Evolutionary conservation across 1,139 yeast genomes (phyloP).

Genomic region (Petasospora rhodanensis): DNA sequence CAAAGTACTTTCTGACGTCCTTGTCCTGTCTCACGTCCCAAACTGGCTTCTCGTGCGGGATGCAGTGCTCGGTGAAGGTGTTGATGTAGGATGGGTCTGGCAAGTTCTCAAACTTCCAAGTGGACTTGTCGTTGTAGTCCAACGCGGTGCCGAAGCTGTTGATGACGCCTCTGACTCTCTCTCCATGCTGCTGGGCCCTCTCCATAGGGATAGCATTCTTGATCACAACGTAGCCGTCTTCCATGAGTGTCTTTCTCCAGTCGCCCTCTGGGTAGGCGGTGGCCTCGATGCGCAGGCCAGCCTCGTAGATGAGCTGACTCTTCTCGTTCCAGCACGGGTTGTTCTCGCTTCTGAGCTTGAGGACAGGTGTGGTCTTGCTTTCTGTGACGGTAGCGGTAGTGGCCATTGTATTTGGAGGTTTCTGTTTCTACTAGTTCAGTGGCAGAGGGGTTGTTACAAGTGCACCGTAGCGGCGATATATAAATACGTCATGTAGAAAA

Average conservation of each 20-base stretch:
- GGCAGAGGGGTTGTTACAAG: too few species aligned
- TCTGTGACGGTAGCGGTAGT: too few species aligned
- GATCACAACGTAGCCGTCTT: conserved; percentile 26
- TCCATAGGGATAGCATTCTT: conserved; percentile 23
- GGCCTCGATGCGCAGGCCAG: conserved; percentile 4
- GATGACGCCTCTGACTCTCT: conserved; percentile 1
- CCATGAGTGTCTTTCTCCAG: conserved; percentile 23
- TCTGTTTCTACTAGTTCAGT: too few species aligned
- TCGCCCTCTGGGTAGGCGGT: conserved; percentile 9
- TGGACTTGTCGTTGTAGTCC: conserved; percentile 22
- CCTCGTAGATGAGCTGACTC: conserved; percentile 3
- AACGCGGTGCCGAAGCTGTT: conserved; percentile 13
- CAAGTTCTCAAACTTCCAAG: conserved; percentile 25
- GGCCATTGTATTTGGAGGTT: too few species aligned
- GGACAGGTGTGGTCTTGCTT: too few species aligned
- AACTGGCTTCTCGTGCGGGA: conserved; percentile 24
- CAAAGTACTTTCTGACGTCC: conserved; percentile 19
- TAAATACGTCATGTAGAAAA: too few species aligned
- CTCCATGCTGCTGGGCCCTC: conserved; percentile 18
- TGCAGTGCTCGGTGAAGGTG: conserved; percentile 16
- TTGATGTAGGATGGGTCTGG: conserved; percentile 21
- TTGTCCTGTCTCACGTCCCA: conserved; percentile 26
- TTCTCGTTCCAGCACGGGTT: conserved; percentile 10
- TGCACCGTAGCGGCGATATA: too few species aligned
- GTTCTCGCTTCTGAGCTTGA: conserved; percentile 3